Evolutionary conservation across 2,329 filamentous ascomycete genomes (phyloP).

Genomic region (Byssochlamys sp.): DNA sequence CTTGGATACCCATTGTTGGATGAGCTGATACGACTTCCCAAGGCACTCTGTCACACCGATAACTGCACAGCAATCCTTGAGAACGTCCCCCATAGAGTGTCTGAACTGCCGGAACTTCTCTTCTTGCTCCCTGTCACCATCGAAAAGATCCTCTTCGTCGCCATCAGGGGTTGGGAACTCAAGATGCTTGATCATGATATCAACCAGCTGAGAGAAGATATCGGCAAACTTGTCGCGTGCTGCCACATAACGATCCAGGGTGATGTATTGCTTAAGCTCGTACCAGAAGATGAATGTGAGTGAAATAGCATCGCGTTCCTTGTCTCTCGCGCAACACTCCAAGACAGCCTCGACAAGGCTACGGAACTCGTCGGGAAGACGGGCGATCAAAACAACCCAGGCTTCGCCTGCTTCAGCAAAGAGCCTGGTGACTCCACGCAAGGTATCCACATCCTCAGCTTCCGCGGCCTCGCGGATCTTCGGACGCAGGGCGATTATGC

Average conservation of each 20-base stretch:
- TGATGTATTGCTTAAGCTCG: slow-evolving; percentile 91
- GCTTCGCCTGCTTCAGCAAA: slow-evolving; percentile 89
- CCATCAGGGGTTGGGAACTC: slow-evolving; percentile 73
- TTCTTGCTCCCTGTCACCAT: slow-evolving; percentile 88
- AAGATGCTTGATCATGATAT: slow-evolving; percentile 83
- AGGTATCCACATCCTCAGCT: slow-evolving; percentile 73
- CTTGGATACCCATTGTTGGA: slow-evolving; percentile 77
- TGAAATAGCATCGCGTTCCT: slow-evolving; percentile 81
- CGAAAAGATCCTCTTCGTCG: slow-evolving; percentile 75
- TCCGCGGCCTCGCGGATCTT: slow-evolving; percentile 66
- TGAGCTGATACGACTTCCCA: slow-evolving; percentile 73
- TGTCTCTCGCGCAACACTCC: slow-evolving; percentile 81
- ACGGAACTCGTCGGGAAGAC: slow-evolving; percentile 71
- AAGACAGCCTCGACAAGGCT: slow-evolving; percentile 79
- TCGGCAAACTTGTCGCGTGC: slow-evolving; percentile 68
- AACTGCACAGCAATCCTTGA: slow-evolving; percentile 94
- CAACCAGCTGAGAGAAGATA: slow-evolving; percentile 79
- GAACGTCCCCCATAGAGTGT: slow-evolving; percentile 92
- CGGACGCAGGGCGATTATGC: slow-evolving; percentile 64
- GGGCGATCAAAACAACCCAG: slow-evolving; percentile 85
- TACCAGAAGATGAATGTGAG: slow-evolving; percentile 98
- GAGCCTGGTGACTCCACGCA: slow-evolving; percentile 79
- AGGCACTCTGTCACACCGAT: slow-evolving; percentile 88
- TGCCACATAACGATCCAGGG: slow-evolving; percentile 77
- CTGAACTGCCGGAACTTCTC: slow-evolving; percentile 95